phyloP scores from a whole-genome alignment of 2,329 filamentous ascomycete genomes.

The Onygena corvina region DNA sequence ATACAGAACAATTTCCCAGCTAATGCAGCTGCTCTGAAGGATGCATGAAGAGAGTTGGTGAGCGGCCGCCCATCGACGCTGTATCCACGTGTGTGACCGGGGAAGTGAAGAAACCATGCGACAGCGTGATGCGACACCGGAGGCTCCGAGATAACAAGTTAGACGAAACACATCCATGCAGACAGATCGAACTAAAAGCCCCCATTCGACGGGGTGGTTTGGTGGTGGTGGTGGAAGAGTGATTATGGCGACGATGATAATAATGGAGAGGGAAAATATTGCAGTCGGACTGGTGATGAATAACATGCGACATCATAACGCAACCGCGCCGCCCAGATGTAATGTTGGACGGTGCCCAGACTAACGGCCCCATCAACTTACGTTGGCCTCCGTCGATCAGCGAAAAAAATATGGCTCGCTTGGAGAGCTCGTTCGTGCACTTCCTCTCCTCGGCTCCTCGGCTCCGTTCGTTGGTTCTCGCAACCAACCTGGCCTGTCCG shows the following conservation, averaged over 20 bases:
- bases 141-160: no score
- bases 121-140: not conserved
- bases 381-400: not conserved
- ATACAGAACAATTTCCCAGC: not conserved
- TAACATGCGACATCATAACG: not conserved
- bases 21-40: not conserved
- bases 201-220: no score
- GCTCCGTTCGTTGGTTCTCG: not conserved
- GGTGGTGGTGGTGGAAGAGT: no score
- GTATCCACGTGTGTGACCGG: slow-evolving; percentile 1
- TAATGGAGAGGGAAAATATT: no score
- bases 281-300: no score
- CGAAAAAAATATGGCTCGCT: no score
- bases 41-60: not conserved
- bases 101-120: not conserved
- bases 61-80: not conserved
- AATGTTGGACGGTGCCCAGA: not conserved
- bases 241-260: no score
- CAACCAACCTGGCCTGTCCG: not conserved
- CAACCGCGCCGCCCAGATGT: not conserved
- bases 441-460: not conserved
- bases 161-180: no score
- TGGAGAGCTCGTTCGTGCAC: not conserved
- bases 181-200: no score
- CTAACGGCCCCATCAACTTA: no score